Evolutionary conservation across 345 rosid genomes (phyloP).

Genomic region (Citrus maxima): DNA sequence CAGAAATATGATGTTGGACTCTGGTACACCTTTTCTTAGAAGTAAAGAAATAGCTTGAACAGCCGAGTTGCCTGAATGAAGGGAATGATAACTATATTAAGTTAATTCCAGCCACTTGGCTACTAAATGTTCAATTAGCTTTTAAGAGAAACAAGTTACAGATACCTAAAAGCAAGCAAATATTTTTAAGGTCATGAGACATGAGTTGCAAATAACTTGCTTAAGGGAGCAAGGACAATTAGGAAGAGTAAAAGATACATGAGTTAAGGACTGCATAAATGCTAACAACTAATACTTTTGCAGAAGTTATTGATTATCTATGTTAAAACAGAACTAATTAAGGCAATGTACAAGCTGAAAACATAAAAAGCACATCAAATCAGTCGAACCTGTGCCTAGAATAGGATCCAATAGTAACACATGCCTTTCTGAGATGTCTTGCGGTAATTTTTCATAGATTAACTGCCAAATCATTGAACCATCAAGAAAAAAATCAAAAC

Average conservation of each 20-base stretch:
- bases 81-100: not conserved
- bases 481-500: slow-evolving; percentile 12
- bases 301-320: not conserved
- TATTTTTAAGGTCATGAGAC: not conserved
- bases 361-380: slow-evolving; percentile 2
- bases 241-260: not conserved
- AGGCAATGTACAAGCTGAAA: not conserved
- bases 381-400: slow-evolving; percentile 80
- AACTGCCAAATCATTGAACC: slow-evolving; percentile 44
- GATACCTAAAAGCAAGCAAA: not conserved
- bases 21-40: slow-evolving; percentile 86
- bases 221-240: not conserved
- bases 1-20: slow-evolving; percentile 88
- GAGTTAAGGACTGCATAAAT: not conserved
- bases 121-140: not conserved
- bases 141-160: not conserved
- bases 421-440: slow-evolving; percentile 88
- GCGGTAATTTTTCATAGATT: slow-evolving; percentile 87
- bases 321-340: not conserved
- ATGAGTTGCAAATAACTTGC: not conserved
- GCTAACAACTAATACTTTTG: too few relatives aligned
- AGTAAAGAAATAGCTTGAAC: slow-evolving; percentile 90
- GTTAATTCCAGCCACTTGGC: not conserved
- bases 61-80: slow-evolving; percentile 78
- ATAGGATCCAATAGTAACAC: slow-evolving; percentile 93